Conservation (phyloP, 1,139 yeast species). For the Debaryomyces singareniensis region DNA sequence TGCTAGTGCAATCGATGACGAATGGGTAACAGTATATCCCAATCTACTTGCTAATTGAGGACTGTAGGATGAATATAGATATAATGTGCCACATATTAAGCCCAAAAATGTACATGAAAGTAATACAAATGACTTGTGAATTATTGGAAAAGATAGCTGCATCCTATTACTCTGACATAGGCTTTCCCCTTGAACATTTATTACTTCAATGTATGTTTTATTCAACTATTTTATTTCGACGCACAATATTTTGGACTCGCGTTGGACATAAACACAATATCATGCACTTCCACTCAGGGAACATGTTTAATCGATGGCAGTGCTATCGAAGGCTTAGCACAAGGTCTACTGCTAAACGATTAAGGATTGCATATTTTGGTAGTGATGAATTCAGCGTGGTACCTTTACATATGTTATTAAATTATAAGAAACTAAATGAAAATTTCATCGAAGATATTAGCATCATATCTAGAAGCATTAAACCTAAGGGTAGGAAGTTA, state of each 20-base stretch:
- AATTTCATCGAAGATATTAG: conserved; percentile 40
- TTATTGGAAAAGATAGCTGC: conserved; percentile 20
- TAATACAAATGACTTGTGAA: conserved; percentile 29
- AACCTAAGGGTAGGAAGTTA: conserved; percentile 64
- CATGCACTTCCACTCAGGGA: no score
- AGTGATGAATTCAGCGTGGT: conserved; percentile 68
- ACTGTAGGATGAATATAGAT: conserved; percentile 54
- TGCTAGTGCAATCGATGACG: conserved; percentile 50
- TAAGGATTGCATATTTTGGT: conserved; percentile 65
- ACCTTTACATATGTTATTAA: conserved; percentile 44
- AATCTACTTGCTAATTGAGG: conserved; percentile 56
- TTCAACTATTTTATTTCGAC: no score
- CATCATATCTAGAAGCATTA: conserved; percentile 62
- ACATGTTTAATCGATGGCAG: no score
- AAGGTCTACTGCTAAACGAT: neutral
- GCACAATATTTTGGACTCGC: no score
- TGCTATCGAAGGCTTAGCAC: conserved; percentile 1
- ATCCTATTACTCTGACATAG: no score
- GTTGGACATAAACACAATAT: no score
- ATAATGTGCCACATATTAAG: conserved; percentile 55
- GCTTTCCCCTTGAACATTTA: no score
- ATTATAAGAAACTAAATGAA: conserved; percentile 21
- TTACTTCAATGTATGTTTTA: no score
- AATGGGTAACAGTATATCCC: conserved; percentile 46
- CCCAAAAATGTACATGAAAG: conserved; percentile 46